phyloP scores from a whole-genome alignment of 352 stramenopile genomes.

The Phytophthora idaei region DNA sequence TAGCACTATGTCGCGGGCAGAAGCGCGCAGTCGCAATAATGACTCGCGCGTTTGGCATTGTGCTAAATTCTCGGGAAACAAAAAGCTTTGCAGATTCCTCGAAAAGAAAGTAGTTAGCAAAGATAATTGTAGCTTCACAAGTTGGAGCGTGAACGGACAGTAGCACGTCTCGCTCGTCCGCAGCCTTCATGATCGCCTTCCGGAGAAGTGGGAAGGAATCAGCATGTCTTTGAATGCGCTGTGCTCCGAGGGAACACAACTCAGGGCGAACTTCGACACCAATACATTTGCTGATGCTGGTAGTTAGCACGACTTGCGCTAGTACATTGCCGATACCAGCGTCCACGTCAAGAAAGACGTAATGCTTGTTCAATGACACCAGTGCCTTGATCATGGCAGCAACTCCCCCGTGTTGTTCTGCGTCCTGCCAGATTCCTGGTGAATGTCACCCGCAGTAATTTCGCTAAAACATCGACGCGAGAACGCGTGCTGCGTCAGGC shows the following conservation, averaged over 20 bases:
- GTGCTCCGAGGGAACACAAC: not conserved
- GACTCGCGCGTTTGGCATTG: conserved; percentile 2
- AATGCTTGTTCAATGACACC: not conserved
- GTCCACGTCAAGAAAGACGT: conserved; percentile 12
- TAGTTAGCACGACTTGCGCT: conserved; percentile 4
- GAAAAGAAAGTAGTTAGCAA: conserved; percentile 15
- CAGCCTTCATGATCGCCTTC: conserved; percentile 1
- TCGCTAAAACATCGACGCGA: not conserved
- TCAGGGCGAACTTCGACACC: conserved; percentile 4
- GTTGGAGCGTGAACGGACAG: not conserved
- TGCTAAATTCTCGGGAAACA: conserved; percentile 5
- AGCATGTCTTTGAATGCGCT: not conserved
- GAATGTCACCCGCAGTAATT: not conserved
- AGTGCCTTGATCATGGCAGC: conserved; percentile 6
- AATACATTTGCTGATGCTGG: not conserved
- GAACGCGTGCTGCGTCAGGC: not conserved
- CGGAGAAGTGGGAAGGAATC: not conserved
- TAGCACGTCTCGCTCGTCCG: conserved; percentile 2
- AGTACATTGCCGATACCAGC: conserved; percentile 17
- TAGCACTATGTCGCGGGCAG: not conserved
- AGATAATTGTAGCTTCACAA: conserved; percentile 12
- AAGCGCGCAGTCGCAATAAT: not conserved
- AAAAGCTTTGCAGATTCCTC: conserved; percentile 7
- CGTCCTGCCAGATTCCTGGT: not conserved
- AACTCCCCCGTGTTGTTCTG: conserved; percentile 2